Evolutionary conservation across 1,284 basidiomycete species (phyloP), one percentile per base, ranked within the genome.

Genomic region (Schizophyllum commune): DNA sequence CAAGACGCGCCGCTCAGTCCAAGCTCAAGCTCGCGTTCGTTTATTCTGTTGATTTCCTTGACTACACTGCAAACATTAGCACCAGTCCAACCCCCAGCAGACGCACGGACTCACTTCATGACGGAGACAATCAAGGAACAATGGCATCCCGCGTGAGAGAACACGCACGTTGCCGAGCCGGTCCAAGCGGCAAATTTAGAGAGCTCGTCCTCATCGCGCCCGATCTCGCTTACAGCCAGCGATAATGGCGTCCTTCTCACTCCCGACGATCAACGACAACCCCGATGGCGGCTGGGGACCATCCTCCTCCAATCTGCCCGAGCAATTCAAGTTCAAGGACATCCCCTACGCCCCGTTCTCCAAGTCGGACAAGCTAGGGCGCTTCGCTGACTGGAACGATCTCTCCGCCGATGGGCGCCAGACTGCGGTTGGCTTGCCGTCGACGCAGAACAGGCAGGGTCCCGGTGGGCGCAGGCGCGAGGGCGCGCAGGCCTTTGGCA

Each of bases 341-440:
- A 96, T 98, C 65, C 95, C 95, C 51, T 98, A 98, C 72, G 94
- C 96, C 1, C 96, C 95, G 4, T 98, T 94, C 81, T 94, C 94
- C 75, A 98, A 98, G 85, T 90, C 92, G 61, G 96, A 99, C 82
- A 98, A 98, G 76, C 88, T 99, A 64, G 94, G 94, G 61, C 91
- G 96, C 63, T 94, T 99, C 72, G 96, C 96, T 62, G 96, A 99
- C 80, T 99, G 96, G 96, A 96, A 94, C 74, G 89, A 92, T 72
- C 73, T 83, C 32, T 82, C 88, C 32, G 73, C 80, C 58, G 88
- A 89, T 67, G 81, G 76, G 62, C 84, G 88, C 51, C 87, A 86
- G 67, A 70, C 80, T 52, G 75, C 83, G 59, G 71, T 79, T 54
- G 85, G 85, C 53, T 70, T 76, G 54, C 75, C 83, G 27, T 71